phyloP scores from a whole-genome alignment of 2,329 filamentous ascomycete species.

The Lachnellula subtilissima region DNA sequence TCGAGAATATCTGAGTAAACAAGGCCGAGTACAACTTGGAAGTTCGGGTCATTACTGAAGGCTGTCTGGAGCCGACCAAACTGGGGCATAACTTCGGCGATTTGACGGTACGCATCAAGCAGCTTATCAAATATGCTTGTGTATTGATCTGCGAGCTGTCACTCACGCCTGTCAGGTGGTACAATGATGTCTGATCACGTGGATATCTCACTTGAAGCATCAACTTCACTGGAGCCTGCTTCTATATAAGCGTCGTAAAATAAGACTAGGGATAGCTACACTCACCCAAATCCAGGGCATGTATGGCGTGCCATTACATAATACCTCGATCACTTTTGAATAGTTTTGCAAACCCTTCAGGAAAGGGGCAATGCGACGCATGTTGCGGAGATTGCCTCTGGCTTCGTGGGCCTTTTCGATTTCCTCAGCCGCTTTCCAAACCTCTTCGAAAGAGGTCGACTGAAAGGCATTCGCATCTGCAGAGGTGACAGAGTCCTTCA shows the following conservation, averaged over 20 bases:
- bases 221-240: neutral
- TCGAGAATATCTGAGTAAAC: constrained; percentile 46
- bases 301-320: constrained; percentile 44
- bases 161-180: neutral
- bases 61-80: constrained; percentile 34
- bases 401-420: constrained; percentile 39
- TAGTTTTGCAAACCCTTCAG: constrained; percentile 40
- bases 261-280: neutral
- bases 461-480: constrained; percentile 12
- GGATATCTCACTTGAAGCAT: neutral
- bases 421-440: constrained; percentile 32
- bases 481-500: neutral
- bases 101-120: constrained; percentile 36
- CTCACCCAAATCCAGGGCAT: constrained; percentile 42
- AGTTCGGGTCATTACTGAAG: constrained; percentile 30
- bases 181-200: neutral
- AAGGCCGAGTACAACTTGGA: constrained; percentile 38
- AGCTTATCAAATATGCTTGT: constrained; percentile 37
- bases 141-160: constrained; percentile 5
- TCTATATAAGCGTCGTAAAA: neutral
- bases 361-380: constrained; percentile 40
- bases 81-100: constrained; percentile 35
- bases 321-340: constrained; percentile 36
- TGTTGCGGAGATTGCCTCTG: constrained; percentile 37
- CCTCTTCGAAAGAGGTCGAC: constrained; percentile 34